Conservation (phyloP, 352 stramenopile species). For the Phytopythium chamaehyphon region DNA sequence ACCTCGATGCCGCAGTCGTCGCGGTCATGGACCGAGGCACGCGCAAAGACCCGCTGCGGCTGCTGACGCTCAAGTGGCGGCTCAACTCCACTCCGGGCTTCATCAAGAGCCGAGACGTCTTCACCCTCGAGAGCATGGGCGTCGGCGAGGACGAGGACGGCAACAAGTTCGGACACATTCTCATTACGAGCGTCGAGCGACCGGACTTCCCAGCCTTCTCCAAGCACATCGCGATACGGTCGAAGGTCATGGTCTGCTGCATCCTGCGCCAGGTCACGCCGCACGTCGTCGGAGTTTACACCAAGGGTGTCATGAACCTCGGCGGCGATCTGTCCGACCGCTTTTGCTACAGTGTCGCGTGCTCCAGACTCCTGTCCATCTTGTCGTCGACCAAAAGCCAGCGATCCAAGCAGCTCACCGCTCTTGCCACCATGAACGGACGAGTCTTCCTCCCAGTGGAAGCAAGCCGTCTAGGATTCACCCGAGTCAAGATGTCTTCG, state of each 20-base stretch:
- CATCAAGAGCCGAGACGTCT: slow-evolving; percentile 42
- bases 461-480: neutral
- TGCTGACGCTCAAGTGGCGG: slow-evolving; percentile 53
- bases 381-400: slow-evolving; percentile 23
- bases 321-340: slow-evolving; percentile 35
- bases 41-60: slow-evolving; percentile 36
- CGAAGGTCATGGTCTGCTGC: slow-evolving; percentile 52
- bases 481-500: no score
- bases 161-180: slow-evolving; percentile 34
- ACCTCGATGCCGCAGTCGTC: slow-evolving; percentile 42
- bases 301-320: slow-evolving; percentile 52
- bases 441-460: neutral
- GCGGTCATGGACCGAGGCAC: slow-evolving; percentile 35
- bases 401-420: slow-evolving; percentile 43
- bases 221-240: slow-evolving; percentile 25
- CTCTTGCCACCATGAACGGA: slow-evolving; percentile 1
- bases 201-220: slow-evolving; percentile 27
- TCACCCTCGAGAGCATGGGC: slow-evolving; percentile 47
- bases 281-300: slow-evolving; percentile 36
- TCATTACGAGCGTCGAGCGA: slow-evolving; percentile 50
- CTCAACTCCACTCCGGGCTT: slow-evolving; percentile 20
- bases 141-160: slow-evolving; percentile 27
- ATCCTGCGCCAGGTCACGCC: slow-evolving; percentile 47
- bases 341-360: slow-evolving; percentile 39
- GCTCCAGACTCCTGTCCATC: slow-evolving; percentile 35